phyloP scores from a whole-genome alignment of 305 asterid genomes.

The Fraxinus paxiana region DNA sequence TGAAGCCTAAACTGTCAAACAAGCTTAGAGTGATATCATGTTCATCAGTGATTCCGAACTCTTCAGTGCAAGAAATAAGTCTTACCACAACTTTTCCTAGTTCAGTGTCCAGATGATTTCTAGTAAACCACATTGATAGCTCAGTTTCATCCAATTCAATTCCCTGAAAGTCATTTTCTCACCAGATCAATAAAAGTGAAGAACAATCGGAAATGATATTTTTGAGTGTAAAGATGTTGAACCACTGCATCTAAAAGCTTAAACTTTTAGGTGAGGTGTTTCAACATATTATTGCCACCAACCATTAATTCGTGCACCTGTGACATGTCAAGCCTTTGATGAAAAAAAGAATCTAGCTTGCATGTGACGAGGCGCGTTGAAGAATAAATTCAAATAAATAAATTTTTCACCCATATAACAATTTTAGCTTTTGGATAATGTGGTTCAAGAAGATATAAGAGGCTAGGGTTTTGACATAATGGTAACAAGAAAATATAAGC shows the following conservation, averaged over 20 bases:
- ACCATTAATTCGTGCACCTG: background rate
- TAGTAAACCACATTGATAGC: slow-evolving; percentile 55
- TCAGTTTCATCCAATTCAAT: slow-evolving; percentile 48
- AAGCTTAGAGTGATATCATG: slow-evolving; percentile 11
- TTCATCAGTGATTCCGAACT: slow-evolving; percentile 15
- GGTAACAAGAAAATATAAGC: background rate
- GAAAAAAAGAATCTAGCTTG: background rate
- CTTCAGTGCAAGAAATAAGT: slow-evolving; percentile 21
- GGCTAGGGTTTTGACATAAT: background rate
- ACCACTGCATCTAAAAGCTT: background rate
- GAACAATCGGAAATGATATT: background rate
- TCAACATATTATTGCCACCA: background rate
- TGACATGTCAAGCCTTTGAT: background rate
- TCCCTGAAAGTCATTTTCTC: slow-evolving; percentile 42
- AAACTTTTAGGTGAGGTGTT: background rate
- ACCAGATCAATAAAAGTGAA: slow-evolving; percentile 1
- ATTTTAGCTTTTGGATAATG: background rate
- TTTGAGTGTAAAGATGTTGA: background rate
- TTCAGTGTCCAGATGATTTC: slow-evolving; percentile 46
- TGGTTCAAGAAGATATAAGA: background rate
- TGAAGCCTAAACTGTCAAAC: slow-evolving; percentile 18
- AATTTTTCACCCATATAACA: background rate
- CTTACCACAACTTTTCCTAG: slow-evolving; percentile 88
- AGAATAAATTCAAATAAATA: background rate
- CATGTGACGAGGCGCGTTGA: background rate